These are phyloP conservation scores for Trichothecium sympodiale DNA, from an alignment of 2,329 filamentous ascomycete genomes.

Conservation along the genomic window DNA sequence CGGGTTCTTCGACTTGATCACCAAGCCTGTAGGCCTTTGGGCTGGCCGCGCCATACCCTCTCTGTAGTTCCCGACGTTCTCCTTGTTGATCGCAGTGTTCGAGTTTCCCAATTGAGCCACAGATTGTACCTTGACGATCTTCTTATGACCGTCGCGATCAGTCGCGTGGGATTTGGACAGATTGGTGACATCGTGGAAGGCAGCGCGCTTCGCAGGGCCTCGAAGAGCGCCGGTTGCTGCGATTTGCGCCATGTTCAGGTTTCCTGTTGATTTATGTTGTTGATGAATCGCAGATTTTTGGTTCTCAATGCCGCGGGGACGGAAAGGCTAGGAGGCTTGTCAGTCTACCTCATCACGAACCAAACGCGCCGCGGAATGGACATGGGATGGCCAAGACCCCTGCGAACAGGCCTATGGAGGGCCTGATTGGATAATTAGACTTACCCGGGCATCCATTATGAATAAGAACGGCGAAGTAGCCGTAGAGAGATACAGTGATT, in stretches of 20 bases:
- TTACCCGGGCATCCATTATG: slow-evolving; percentile 23
- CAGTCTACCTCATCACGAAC: too few relatives aligned
- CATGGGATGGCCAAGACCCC: too few relatives aligned
- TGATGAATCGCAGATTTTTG: slow-evolving; percentile 54
- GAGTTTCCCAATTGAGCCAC: neutral
- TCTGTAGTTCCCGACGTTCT: neutral
- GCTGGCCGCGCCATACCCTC: neutral
- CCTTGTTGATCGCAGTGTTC: neutral
- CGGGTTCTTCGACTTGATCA: slow-evolving; percentile 11
- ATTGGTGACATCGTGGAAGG: slow-evolving; percentile 77
- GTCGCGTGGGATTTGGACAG: slow-evolving; percentile 27
- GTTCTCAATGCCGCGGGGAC: slow-evolving; percentile 38
- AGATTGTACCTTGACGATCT: neutral
- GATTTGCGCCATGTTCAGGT: slow-evolving; percentile 28
- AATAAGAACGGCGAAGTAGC: too few relatives aligned
- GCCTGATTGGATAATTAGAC: slow-evolving; percentile 6
- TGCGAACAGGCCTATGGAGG: too few relatives aligned
- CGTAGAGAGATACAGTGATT: too few relatives aligned
- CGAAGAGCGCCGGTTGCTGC: slow-evolving; percentile 18
- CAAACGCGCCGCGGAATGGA: too few relatives aligned
- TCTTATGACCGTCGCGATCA: neutral
- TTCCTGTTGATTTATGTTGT: slow-evolving; percentile 69
- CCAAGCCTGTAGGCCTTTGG: slow-evolving; percentile 14
- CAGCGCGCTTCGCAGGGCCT: slow-evolving; percentile 57
- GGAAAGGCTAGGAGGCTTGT: slow-evolving; percentile 20